Conservation (phyloP, 768 basidiomycete genomes). For the Pleurotus tuber-regium region DNA sequence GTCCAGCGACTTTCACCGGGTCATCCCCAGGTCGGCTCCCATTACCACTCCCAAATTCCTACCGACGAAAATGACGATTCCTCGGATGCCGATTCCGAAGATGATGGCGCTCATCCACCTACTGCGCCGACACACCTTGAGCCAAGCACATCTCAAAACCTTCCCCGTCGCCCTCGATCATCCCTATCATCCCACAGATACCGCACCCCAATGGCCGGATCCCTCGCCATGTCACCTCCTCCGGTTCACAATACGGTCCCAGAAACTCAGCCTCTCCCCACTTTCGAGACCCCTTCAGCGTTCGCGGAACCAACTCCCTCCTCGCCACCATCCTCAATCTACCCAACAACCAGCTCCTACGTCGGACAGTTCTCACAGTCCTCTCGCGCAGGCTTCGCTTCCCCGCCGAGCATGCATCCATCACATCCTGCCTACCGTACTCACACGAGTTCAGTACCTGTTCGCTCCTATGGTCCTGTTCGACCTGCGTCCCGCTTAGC, state of each 20-base stretch:
- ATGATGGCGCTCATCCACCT: slow-evolving; percentile 45
- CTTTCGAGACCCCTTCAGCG: slow-evolving; percentile 70
- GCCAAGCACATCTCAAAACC: slow-evolving; percentile 28
- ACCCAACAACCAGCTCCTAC: slow-evolving; percentile 34
- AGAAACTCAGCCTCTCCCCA: slow-evolving; percentile 67
- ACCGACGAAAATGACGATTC: slow-evolving; percentile 32
- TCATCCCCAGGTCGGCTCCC: slow-evolving; percentile 16
- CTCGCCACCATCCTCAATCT: slow-evolving; percentile 35
- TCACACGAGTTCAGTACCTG: slow-evolving; percentile 29
- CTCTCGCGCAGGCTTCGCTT: slow-evolving; percentile 32
- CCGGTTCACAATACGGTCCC: slow-evolving; percentile 46
- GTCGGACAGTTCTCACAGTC: slow-evolving; percentile 37
- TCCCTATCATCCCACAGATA: slow-evolving; percentile 76
- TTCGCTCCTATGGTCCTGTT: slow-evolving; percentile 32
- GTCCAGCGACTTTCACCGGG: no score
- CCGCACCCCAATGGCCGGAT: slow-evolving; percentile 71
- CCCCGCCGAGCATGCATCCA: slow-evolving; percentile 36
- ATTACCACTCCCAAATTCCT: slow-evolving; percentile 21
- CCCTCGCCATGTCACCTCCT: slow-evolving; percentile 56
- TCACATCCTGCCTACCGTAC: slow-evolving; percentile 32
- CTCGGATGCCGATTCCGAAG: slow-evolving; percentile 50
- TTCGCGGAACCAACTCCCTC: slow-evolving; percentile 50
- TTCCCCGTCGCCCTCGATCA: slow-evolving; percentile 59
- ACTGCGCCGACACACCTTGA: slow-evolving; percentile 24
- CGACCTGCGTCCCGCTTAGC: slow-evolving; percentile 48